Percentiles rank a stretch among this genome's conserved stretches.
Conservation (phyloP, 139 green algal genomes). For the Nannochloris sp. region DNA sequence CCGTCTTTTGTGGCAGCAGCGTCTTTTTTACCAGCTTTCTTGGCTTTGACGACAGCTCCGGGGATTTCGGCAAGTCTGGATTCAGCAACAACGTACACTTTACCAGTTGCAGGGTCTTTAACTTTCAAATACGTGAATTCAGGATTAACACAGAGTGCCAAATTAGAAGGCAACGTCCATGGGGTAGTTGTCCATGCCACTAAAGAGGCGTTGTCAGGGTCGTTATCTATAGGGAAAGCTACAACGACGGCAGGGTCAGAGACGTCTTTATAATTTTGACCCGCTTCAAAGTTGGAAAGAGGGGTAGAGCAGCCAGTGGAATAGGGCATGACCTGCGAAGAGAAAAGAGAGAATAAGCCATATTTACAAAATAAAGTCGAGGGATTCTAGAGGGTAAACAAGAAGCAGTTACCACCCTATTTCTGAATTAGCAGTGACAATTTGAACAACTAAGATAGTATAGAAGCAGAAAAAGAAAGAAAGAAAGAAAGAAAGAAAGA, state of each 20-base stretch:
- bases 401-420: too few relatives aligned
- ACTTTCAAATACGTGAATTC: conserved; percentile 86
- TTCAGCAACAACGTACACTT: conserved; percentile 88
- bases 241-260: conserved; percentile 69
- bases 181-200: conserved; percentile 99
- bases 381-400: background rate
- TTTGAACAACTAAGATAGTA: too few relatives aligned
- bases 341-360: background rate
- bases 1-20: background rate
- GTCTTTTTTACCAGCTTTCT: conserved; percentile 55
- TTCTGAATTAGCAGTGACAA: too few relatives aligned
- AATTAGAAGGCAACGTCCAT: conserved; percentile 96
- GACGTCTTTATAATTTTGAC: conserved; percentile 96
- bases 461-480: too few relatives aligned
- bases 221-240: conserved; percentile 67
- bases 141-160: conserved; percentile 95
- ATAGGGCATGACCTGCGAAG: conserved; percentile 94
- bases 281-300: conserved; percentile 98
- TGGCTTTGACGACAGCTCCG: conserved; percentile 74
- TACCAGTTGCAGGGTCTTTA: conserved; percentile 45
- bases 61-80: conserved; percentile 69
- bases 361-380: background rate
- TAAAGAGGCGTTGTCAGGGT: conserved; percentile 64
- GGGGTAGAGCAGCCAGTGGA: conserved; percentile 88
- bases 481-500: too few relatives aligned